Evolutionary conservation across 768 basidiomycete species (phyloP), one percentile per base, ranked within the genome.

Genomic region (Obba rivulosa): DNA sequence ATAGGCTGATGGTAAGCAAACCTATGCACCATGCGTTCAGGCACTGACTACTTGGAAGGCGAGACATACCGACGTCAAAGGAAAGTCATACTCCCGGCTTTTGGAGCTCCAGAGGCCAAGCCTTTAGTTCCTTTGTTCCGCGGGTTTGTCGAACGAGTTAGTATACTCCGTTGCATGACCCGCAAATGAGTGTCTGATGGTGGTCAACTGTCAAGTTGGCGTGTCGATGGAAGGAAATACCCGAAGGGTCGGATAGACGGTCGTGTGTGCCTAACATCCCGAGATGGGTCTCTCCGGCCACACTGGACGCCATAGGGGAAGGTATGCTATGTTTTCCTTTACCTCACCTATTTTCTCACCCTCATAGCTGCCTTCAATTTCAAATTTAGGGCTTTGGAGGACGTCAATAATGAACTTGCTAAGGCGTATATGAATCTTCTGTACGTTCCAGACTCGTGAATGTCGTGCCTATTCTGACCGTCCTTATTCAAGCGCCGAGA

Each of bases 341-440:
- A 8, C 9, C 28, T 37, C 20, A 28, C 31, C 11, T 17, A 24
- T 25, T 5, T 38, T 5, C 23, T 47, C n/a, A 25, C 24, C 18
- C 22, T 1, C 2, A 46, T 34, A 65, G 57, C 60, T 24, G 66
- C 62, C 1, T 64, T 68, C 40, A 79, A 79, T 54, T 78, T 78
- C 57, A 71, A 79, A 14, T 79, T 82, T 48, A 77, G 77, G 20
- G 75, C 75, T 0, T 56, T 80, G 16, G 64, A 71, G 9, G 65
- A 77, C 46, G 57, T 65, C 2, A 68, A 77, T 39, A 79, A 78
- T 57, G 72, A 74, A 48, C 74, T 82, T 40, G 76, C 74, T 62
- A 70, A 73, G 52, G 75, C 78, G 2, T 81, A 80, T 58, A 68
- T 71, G 47, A 77, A 75, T 34, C 65, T 79, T 16, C 40, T 61